Conservation (phyloP, 2,329 filamentous ascomycete genomes). For the Colletotrichum tofieldiae region DNA sequence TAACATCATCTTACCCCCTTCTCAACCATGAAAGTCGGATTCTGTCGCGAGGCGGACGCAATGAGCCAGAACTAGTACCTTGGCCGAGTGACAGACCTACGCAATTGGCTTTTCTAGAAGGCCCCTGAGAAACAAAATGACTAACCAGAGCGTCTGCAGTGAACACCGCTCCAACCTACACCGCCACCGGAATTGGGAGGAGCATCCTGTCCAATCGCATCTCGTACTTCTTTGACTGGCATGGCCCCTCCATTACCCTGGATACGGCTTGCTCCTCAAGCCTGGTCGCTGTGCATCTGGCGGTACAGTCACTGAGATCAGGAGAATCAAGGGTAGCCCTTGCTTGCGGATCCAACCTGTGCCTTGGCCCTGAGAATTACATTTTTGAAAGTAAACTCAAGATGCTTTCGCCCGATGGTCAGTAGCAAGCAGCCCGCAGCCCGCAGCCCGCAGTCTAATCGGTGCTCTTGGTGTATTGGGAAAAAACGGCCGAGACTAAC, state of each 20-base stretch:
- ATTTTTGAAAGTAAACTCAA: not conserved
- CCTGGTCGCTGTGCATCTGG: constrained; percentile 59
- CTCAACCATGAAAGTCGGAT: too few species aligned
- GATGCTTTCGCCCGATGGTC: not conserved
- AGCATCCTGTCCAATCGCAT: constrained; percentile 57
- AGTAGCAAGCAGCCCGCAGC: too few species aligned
- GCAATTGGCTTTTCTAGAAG: too few species aligned
- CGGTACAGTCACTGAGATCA: constrained; percentile 53
- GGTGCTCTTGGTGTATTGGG: too few species aligned
- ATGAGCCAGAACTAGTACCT: too few species aligned
- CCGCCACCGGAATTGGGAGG: constrained; percentile 49
- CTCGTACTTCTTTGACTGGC: constrained; percentile 58
- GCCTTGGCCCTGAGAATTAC: not conserved
- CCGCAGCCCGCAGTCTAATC: too few species aligned
- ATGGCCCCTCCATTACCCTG: constrained; percentile 58
- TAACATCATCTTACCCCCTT: too few species aligned
- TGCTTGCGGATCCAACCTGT: not conserved
- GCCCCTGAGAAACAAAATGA: too few species aligned
- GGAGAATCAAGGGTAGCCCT: not conserved
- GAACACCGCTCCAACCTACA: constrained; percentile 47
- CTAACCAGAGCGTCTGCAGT: not conserved
- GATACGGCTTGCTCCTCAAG: constrained; percentile 65
- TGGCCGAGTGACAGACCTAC: too few species aligned
- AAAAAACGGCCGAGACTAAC: too few species aligned
- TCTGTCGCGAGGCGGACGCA: too few species aligned